Percentiles rank a stretch among this genome's conserved stretches.
These are phyloP conservation scores for Vitis amurensis DNA, from an alignment of 164 flowering plant genomes.

Conservation along the genomic window DNA sequence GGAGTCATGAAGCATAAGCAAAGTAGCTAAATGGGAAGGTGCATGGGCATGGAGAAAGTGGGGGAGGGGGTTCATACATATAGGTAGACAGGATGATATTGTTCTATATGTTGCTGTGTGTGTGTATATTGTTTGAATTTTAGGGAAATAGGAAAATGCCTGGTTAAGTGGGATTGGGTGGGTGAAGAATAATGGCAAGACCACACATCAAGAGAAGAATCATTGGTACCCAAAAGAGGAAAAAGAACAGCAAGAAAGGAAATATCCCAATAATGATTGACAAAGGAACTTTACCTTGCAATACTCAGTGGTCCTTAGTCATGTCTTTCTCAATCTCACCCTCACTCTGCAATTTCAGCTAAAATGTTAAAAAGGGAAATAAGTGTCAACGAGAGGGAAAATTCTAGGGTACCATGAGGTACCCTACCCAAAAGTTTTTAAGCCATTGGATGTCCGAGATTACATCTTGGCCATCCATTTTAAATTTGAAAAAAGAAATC, in stretches of 20 bases:
- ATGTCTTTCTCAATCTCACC: conserved; percentile 17
- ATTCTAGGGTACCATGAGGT: too few species aligned
- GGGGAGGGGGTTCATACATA: background rate
- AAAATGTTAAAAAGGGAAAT: conserved; percentile 19
- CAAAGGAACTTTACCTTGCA: conserved; percentile 6
- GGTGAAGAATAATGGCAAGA: conserved; percentile 19
- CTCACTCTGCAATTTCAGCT: conserved; percentile 22
- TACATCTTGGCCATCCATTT: too few species aligned
- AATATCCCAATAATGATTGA: conserved; percentile 25
- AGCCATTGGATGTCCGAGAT: too few species aligned
- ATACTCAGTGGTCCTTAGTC: conserved; percentile 16
- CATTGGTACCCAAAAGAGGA: conserved; percentile 9
- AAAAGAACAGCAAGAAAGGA: background rate
- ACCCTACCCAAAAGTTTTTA: too few species aligned
- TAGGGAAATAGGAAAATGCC: background rate
- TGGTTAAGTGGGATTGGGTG: conserved; percentile 8
- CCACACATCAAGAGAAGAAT: conserved; percentile 13
- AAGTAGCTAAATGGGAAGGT: too few species aligned
- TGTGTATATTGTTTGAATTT: background rate
- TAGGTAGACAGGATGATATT: background rate
- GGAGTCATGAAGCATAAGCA: too few species aligned
- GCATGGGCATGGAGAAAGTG: background rate
- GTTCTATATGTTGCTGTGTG: background rate
- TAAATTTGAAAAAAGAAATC: too few species aligned
- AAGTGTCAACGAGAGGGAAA: background rate